These are phyloP conservation scores for Citrus maxima DNA, from an alignment of 345 rosid genomes.

Conservation along the genomic window DNA sequence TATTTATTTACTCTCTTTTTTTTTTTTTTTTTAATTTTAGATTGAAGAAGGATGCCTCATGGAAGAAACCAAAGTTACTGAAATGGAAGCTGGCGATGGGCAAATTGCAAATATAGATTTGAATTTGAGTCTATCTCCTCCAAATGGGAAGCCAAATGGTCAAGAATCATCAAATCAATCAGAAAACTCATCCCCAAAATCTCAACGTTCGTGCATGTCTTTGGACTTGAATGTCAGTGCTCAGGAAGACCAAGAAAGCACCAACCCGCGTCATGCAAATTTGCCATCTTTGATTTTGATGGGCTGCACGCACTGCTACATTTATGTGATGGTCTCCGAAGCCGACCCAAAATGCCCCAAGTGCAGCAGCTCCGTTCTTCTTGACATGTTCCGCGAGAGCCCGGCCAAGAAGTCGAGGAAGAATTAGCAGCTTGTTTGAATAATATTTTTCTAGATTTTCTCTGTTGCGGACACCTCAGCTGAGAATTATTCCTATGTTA, in stretches of 20 bases:
- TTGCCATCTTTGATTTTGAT: slow-evolving; percentile 23
- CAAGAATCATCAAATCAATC: neutral
- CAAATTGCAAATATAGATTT: neutral
- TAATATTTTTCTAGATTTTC: no score
- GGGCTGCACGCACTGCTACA: slow-evolving; percentile 32
- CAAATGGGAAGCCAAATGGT: neutral
- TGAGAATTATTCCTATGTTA: no score
- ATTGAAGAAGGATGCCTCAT: neutral
- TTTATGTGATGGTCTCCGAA: slow-evolving; percentile 34
- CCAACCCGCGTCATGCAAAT: neutral
- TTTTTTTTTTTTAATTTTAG: neutral
- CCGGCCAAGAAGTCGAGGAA: neutral
- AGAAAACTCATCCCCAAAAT: neutral
- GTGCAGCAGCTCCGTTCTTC: slow-evolving; percentile 18
- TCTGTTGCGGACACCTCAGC: no score
- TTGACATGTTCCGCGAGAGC: slow-evolving; percentile 15
- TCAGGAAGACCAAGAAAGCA: neutral
- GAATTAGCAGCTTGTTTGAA: neutral
- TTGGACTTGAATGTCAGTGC: neutral
- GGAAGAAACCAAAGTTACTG: neutral
- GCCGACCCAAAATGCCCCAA: slow-evolving; percentile 29
- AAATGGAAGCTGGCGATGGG: neutral
- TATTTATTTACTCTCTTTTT: neutral
- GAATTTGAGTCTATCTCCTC: neutral
- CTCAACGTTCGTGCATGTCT: slow-evolving; percentile 8